phyloP scores from a whole-genome alignment of 306 rosid species.

The Dryas octopetala region DNA sequence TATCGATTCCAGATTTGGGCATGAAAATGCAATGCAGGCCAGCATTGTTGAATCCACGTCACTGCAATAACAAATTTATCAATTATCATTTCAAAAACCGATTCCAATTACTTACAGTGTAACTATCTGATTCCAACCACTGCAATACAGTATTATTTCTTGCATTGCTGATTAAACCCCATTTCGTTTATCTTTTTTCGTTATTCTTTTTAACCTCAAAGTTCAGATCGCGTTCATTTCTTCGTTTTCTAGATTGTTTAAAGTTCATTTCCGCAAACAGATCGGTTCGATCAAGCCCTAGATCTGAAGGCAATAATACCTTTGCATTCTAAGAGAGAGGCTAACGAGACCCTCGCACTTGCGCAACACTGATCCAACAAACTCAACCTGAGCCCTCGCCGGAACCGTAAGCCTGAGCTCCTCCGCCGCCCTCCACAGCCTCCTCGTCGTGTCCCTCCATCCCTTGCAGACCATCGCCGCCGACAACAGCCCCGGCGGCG shows the following conservation, averaged over 20 bases:
- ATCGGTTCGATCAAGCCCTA: constrained; percentile 25
- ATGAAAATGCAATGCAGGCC: constrained; percentile 91
- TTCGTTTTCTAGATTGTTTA: constrained; percentile 10
- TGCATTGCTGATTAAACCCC: constrained; percentile 26
- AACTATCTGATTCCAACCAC: neutral
- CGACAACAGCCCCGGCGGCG: constrained; percentile 68
- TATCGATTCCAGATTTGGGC: constrained; percentile 80
- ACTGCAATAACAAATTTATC: constrained; percentile 38
- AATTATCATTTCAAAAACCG: neutral
- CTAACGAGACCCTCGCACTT: constrained; percentile 76
- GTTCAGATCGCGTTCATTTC: constrained; percentile 2
- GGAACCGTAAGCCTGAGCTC: constrained; percentile 78
- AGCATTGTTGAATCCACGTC: constrained; percentile 92
- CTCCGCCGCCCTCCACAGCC: constrained; percentile 86
- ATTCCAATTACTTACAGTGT: neutral
- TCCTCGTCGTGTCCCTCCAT: constrained; percentile 73
- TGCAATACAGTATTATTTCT: neutral
- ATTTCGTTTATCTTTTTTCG: neutral
- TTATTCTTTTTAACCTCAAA: neutral
- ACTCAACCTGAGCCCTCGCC: constrained; percentile 60
- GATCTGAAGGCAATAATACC: constrained; percentile 62
- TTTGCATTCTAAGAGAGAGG: constrained; percentile 85
- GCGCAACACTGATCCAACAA: constrained; percentile 76
- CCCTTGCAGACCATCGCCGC: constrained; percentile 83
- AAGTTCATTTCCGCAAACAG: constrained; percentile 1